Evolutionary conservation across 352 stramenopile genomes (phyloP), one percentile per base, ranked within the genome.

Genomic region (Blastocystis sp.): DNA sequence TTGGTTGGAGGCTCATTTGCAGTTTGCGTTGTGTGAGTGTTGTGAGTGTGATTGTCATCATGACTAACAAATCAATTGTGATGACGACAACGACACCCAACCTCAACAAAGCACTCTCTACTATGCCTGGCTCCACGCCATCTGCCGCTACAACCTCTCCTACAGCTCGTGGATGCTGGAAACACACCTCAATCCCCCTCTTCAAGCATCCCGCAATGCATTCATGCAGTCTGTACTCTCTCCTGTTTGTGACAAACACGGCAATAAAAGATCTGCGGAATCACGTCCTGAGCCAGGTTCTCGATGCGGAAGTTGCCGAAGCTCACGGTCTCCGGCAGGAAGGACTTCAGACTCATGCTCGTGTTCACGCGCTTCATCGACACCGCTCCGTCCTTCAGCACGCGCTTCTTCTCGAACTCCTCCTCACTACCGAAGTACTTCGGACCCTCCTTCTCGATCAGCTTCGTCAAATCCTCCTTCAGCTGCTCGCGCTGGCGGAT

Each of bases 291-390:
- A 34, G 74, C 34, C 48, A 56, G 14, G 48, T 56, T 56, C 48
- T 56, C 48, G 48, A 56, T 56, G 14, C 14, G 48, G 40, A 84
- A 19, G 45, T 84, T 48, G 28, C 74, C 53, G 3, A 84, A 5
- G 48, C 34, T 84, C 23, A 43, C 19, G 61, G 14, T 64, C 11
- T 84, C 74, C 2, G 74, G 74, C 65, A 84, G 23, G 34, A 84
- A 53, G 17, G 45, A 41, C 38, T 19, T 67, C n/a, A 84, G 48
- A 7, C 52, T 69, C 21, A 84, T 23, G 11, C n/a, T 59, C 21
- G 74, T 84, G 2, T 84, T 84, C 2, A 84, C 56, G 2, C 74
- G 74, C 34, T 84, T 84, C 21, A 84, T 41, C 53, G 74, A 84
- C 9, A 84, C 74, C 3, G 61, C 61, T 67, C 78, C 78, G 56